Evolutionary conservation across 192 early-diverging fungal species (phyloP), one percentile per base, ranked within the genome.

Genomic region (Coemansia interrupta): DNA sequence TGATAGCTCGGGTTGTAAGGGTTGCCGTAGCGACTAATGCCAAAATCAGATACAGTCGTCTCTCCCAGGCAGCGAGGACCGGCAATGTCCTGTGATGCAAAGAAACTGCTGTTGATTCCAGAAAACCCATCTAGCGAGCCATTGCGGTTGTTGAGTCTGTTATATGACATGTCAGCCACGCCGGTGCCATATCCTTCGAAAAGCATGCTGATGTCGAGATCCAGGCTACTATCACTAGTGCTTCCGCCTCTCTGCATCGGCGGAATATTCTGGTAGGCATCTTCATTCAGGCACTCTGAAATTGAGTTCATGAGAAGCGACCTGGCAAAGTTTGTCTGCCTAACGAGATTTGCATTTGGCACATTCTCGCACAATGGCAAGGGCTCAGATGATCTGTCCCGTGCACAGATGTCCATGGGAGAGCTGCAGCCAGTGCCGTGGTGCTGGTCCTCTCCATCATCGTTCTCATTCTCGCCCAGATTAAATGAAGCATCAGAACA

Each of bases 11-110:
- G 17, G 30, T 32, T 39, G 19, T 39, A 54, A 6, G 19, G 6
- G 19, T 54, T 42, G 9, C 61, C 64, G 23, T 70, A 58, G 45
- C 60, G 66, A 14, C 62, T 72, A 39, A 61, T 62, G 15, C 63
- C 66, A 69, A 78, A 63, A 36, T 78, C 70, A 0, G 69, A 72
- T 4, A 72, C 48, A 0, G 75, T 72, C n/a, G 56, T 65, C 24
- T 78, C 70, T 22, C 75, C 74, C 14, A 62, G 28, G 29, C 60
- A 61, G 22, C 74, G 68, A 19, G 45, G 48, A 22, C 23, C 7
- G 17, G 54, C 26, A 36, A 64, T 29, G 18, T 78, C 75, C 40
- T 61, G 58, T 6, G 75, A 78, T 2, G 70, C 61, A 65, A 78
- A 78, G 42, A 78, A 62, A 28, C 49, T 62, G 58, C 70, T 72